phyloP scores from a whole-genome alignment of 176 grass and related monocot species.

The Bonia amplexicaulis region DNA sequence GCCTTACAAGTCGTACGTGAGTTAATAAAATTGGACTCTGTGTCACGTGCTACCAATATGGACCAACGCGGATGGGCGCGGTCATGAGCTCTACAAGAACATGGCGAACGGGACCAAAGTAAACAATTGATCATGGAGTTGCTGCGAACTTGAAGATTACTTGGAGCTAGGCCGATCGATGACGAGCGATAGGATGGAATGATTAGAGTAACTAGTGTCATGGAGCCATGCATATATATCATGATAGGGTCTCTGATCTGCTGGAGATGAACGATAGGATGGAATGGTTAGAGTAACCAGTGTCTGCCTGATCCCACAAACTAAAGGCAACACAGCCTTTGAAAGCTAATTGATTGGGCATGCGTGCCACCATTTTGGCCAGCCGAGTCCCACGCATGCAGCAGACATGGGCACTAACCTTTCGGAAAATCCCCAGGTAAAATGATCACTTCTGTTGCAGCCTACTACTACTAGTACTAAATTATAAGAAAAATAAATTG shows the following conservation, averaged over 20 bases:
- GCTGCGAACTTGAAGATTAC: not conserved
- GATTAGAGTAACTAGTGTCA: no score
- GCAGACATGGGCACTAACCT: not conserved
- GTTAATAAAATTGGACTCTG: no score
- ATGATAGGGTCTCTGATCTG: not conserved
- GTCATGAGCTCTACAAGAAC: no score
- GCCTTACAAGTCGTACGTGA: no score
- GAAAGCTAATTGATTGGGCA: constrained; percentile 18
- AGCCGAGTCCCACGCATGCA: not conserved
- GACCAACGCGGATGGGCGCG: no score
- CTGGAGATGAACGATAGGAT: not conserved
- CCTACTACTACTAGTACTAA: not conserved
- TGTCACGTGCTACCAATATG: no score
- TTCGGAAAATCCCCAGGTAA: not conserved
- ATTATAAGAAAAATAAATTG: no score
- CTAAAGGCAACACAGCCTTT: constrained; percentile 13
- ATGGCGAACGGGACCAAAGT: no score
- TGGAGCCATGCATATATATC: not conserved
- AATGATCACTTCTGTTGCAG: not conserved
- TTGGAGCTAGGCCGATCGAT: not conserved
- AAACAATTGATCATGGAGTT: not conserved
- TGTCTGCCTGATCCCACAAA: constrained; percentile 2
- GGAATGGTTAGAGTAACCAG: constrained; percentile 1
- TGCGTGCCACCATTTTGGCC: constrained; percentile 15
- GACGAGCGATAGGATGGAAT: no score